Base-by-base conservation (phyloP, 164 flowering plant genomes). In the Magnolia officinalis region DNA sequence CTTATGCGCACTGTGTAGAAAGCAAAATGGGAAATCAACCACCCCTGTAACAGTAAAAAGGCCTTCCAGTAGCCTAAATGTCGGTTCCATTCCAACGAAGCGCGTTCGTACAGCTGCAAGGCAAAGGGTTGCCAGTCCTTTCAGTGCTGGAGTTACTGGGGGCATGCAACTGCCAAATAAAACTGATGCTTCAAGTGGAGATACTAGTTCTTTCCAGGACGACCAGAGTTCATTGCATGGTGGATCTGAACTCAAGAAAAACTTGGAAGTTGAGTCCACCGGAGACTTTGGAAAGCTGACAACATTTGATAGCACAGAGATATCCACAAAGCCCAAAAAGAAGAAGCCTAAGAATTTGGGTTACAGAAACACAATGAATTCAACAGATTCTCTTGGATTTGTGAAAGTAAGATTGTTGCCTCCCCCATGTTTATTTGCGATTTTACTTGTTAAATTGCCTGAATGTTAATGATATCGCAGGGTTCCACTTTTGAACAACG, bases 141-240 rank as follows among this genome's bases (percentile, higher is more conserved):
- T 86, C 74, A 72, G 78, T 81, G 76, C 85, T 77, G 93, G 85
- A 63, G 81, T 82, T 78, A 24, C 83, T 84, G 94, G 85, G 59
- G 77, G 72, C 78, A 63, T 79, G 45, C 95, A 80, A 63, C 73
- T 81, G 65, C 82, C 88, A 50, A 78, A 52, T 63, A 94, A 89
- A 83, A 83, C 92, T 74, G 99, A 92, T 86, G 96, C 87, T 76
- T 94, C 99, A 72, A 96, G 99, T 86, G 98, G 95, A 75, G 99
- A 94, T 83, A 96, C 98, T 76, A 89, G 84, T 85, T 93, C 99
- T 58, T 93, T 87, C 75, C 98, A 94, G 83, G 99, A 96, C 86
- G 99, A 96, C 75, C 97, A 85, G 81, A 89, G 90, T 83, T 85
- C 90, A 77, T 80, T 89, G 74, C 88, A 86, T 73, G 93, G 92